Conservation (phyloP, 2,329 filamentous ascomycete species). For the Fusarium oligoseptatum region DNA sequence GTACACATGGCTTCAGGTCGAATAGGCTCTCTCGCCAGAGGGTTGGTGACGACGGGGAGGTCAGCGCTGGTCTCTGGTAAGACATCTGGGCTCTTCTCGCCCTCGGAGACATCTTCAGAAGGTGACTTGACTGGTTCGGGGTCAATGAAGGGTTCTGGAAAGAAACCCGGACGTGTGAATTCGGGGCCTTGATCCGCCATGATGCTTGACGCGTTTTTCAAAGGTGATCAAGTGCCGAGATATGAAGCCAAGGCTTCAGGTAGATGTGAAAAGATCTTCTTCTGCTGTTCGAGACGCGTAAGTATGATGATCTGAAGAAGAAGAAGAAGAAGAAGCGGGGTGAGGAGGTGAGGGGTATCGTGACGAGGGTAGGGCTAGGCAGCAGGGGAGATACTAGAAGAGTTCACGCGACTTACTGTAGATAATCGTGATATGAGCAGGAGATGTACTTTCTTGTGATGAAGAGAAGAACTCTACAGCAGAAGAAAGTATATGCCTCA, state of each 20-base stretch:
- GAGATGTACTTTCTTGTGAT: not conserved
- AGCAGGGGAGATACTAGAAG: not conserved
- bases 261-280: not conserved
- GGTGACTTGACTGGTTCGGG: not conserved
- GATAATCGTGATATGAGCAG: not conserved
- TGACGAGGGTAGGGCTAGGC: not conserved
- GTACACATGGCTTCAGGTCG: constrained; percentile 24
- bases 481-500: not conserved
- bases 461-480: not conserved
- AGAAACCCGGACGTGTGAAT: not conserved
- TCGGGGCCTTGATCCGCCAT: not conserved
- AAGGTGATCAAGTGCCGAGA: not conserved
- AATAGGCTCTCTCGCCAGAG: not conserved
- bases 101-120: no score
- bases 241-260: not conserved
- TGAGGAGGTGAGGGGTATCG: not conserved
- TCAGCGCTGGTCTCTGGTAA: not conserved
- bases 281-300: not conserved
- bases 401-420: not conserved
- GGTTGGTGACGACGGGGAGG: not conserved
- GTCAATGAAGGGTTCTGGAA: not conserved
- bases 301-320: not conserved
- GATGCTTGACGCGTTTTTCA: not conserved
- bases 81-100: not conserved
- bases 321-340: not conserved